Evolutionary conservation across 768 basidiomycete species (phyloP).

Genomic region (Tylopilus sp.): DNA sequence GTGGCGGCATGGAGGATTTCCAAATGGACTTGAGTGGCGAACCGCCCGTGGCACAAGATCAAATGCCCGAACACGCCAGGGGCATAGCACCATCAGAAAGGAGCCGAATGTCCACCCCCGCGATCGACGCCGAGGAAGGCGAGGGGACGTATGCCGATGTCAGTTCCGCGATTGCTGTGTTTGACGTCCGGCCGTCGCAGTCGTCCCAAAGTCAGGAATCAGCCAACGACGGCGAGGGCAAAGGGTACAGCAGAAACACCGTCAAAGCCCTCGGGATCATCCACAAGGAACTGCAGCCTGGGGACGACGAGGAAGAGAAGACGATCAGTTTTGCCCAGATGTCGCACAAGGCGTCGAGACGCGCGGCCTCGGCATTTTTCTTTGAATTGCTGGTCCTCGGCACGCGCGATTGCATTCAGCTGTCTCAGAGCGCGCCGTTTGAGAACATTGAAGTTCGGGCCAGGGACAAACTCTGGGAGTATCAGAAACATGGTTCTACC

Average conservation of each 20-base stretch:
- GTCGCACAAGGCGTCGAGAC: constrained; percentile 81
- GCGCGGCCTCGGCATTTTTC: constrained; percentile 95
- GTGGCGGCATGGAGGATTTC: constrained; percentile 59
- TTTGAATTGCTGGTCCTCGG: constrained; percentile 95
- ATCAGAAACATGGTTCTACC: constrained; percentile 44
- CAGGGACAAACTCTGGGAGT: constrained; percentile 85
- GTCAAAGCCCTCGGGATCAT: constrained; percentile 78
- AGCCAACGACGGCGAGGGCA: constrained; percentile 48
- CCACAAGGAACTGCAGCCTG: constrained; percentile 64
- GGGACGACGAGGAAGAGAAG: constrained; percentile 51
- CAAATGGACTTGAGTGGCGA: constrained; percentile 63
- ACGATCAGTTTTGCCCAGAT: constrained; percentile 74
- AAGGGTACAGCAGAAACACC: constrained; percentile 87
- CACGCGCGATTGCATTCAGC: constrained; percentile 85
- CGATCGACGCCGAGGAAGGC: constrained; percentile 56
- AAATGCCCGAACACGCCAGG: constrained; percentile 37
- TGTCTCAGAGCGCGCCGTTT: constrained; percentile 72
- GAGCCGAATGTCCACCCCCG: constrained; percentile 67
- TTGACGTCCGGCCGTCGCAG: constrained; percentile 60
- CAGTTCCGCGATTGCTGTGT: constrained; percentile 75
- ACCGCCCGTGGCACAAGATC: constrained; percentile 32
- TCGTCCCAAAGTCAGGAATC: constrained; percentile 51
- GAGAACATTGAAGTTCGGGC: constrained; percentile 82
- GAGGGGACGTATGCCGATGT: constrained; percentile 68
- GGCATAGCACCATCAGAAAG: constrained; percentile 54